Evolutionary conservation across 2,329 filamentous ascomycete species (phyloP).

Genomic region (Aotearoamyces nothofagi): DNA sequence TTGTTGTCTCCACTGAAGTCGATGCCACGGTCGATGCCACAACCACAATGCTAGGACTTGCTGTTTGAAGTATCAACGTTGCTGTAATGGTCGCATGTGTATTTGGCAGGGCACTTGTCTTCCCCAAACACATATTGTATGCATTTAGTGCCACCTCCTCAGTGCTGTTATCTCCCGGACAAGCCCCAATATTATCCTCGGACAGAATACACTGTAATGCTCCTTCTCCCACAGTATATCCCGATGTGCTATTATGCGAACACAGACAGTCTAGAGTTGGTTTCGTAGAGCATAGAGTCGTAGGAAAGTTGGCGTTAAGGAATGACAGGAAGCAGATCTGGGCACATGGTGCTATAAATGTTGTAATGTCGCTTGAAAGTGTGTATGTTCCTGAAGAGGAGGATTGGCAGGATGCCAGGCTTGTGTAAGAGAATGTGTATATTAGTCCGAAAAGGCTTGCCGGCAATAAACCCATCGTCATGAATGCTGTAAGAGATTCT

Average conservation of each 20-base stretch:
- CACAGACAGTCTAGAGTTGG: conserved; percentile 50
- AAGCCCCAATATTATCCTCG: conserved; percentile 32
- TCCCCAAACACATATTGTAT: conserved; percentile 41
- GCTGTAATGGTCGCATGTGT: conserved; percentile 44
- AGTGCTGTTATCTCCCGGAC: conserved; percentile 28
- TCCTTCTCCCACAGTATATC: conserved; percentile 58
- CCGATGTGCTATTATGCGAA: conserved; percentile 37
- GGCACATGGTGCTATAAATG: conserved; percentile 31
- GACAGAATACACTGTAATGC: conserved; percentile 51
- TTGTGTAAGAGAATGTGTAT: conserved; percentile 7
- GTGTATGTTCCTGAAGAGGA: conserved; percentile 5
- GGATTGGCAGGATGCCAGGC: neutral
- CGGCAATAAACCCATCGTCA: conserved; percentile 19
- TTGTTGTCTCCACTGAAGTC: conserved; percentile 7
- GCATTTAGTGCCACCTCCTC: conserved; percentile 31
- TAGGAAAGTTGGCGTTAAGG: conserved; percentile 40
- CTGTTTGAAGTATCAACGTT: conserved; percentile 30
- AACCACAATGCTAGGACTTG: conserved; percentile 21
- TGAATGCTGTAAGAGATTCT: conserved; percentile 1
- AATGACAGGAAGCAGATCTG: conserved; percentile 46
- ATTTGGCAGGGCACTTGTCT: conserved; percentile 33
- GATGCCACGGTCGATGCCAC: conserved; percentile 10
- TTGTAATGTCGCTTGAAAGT: conserved; percentile 14
- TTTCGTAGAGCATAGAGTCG: conserved; percentile 29
- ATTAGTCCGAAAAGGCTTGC: conserved; percentile 15